phyloP scores from a whole-genome alignment of 2,329 filamentous ascomycete species.

The Claviceps humidiphila region DNA sequence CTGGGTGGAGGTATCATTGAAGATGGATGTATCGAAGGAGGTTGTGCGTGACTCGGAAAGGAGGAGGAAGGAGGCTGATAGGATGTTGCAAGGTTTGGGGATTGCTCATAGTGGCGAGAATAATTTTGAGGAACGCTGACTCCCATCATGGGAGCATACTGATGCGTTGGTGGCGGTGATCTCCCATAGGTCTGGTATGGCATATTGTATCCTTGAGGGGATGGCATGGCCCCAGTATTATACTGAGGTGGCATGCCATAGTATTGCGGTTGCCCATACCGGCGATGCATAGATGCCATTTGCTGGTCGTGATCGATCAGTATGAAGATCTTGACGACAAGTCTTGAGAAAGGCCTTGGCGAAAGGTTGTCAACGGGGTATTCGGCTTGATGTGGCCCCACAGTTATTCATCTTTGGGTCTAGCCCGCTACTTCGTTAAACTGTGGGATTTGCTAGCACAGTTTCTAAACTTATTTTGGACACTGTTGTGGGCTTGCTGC shows the following conservation, averaged over 20 bases:
- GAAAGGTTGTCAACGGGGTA: not conserved
- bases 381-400: not conserved
- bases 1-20: conserved; percentile 29
- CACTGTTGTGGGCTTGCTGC: not conserved
- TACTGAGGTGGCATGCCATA: conserved; percentile 48
- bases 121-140: conserved; percentile 33
- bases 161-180: conserved; percentile 39
- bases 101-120: conserved; percentile 34
- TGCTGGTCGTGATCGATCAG: conserved; percentile 19
- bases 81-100: conserved; percentile 41
- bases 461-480: not conserved
- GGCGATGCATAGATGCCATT: conserved; percentile 35
- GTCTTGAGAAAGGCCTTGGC: not conserved
- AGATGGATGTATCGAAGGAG: conserved; percentile 39
- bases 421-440: not conserved
- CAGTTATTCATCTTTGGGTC: not conserved
- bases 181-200: conserved; percentile 36
- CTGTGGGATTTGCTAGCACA: not conserved
- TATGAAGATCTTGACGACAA: not conserved
- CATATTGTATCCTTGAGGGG: conserved; percentile 26
- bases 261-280: conserved; percentile 30
- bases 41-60: conserved; percentile 31
- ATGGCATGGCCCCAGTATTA: conserved; percentile 36
- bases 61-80: conserved; percentile 39
- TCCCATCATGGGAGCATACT: conserved; percentile 39